Conservation (phyloP, 75 land plant species). For the Pinus taeda region DNA sequence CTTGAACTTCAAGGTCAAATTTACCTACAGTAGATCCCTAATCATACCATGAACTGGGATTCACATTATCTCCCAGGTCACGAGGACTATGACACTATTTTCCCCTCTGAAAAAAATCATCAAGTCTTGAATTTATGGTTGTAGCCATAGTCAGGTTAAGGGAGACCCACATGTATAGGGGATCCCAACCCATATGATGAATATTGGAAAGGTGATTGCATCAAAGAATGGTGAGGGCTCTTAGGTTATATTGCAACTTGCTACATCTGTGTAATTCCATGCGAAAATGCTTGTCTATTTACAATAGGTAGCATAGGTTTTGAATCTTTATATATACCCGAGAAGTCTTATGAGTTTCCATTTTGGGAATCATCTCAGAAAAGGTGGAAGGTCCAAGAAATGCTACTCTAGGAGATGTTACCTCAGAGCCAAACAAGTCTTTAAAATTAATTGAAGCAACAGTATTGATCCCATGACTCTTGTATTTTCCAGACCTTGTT, state of each 20-base stretch:
- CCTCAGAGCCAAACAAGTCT: conserved; percentile 72
- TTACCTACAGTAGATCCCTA: conserved; percentile 72
- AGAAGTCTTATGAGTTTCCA: conserved; percentile 37
- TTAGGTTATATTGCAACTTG: conserved; percentile 5
- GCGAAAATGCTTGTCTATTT: conserved; percentile 42
- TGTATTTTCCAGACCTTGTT: conserved; percentile 16
- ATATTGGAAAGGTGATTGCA: conserved; percentile 22
- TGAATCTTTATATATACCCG: conserved; percentile 47
- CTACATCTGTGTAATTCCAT: conserved; percentile 18
- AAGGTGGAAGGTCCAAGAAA: conserved; percentile 37
- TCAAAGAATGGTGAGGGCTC: conserved; percentile 19
- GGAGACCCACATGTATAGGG: conserved; percentile 14
- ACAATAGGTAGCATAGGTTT: conserved; percentile 55
- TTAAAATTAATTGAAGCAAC: conserved; percentile 56
- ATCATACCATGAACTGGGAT: conserved; percentile 22
- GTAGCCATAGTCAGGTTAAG: conserved; percentile 24
- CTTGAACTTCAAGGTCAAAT: conserved; percentile 56
- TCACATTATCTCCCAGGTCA: conserved; percentile 30
- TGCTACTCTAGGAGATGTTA: conserved; percentile 34
- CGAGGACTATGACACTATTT: conserved; percentile 48
- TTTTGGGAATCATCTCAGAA: conserved; percentile 32
- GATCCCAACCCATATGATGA: conserved; percentile 35
- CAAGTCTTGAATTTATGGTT: not conserved
- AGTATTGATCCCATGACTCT: conserved; percentile 29
- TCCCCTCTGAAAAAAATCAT: conserved; percentile 35